Evolutionary conservation across 2,329 filamentous ascomycete genomes (phyloP), one percentile per base, ranked within the genome.

Genomic region (Scopulariopsis brevicaulis): DNA sequence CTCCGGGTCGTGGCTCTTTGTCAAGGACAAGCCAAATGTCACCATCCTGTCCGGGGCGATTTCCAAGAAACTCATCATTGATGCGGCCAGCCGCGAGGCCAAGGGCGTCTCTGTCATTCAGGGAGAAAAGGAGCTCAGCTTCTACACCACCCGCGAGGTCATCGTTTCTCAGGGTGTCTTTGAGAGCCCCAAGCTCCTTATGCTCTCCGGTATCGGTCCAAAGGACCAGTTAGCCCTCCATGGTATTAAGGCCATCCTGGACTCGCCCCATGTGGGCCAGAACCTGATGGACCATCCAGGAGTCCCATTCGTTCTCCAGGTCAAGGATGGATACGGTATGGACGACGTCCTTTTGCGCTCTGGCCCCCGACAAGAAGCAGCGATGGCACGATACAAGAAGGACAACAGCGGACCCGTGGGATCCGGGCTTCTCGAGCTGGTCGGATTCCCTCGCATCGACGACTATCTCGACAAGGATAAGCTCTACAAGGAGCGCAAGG

Each of bases 361-460:
- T 0, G 70, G 70, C 0, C 64, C 68, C 10, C 62, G 67, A 54
- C 65, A 73, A 18, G 64, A 70, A 12, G 65, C 66, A 1, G 71
- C 71, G 1, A 59, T 71, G 4, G 63, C 67, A 0, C 62, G 68
- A 1, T 78, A 77, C 65, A 62, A 63, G 37, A 65, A 65, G 59
- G 68, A 66, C 66, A 71, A 66, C 63, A 71, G 67, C 15, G 74
- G 75, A 0, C 72, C 74, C 0, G 61, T 73, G 20, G 67, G 71
- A 62, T 69, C 71, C 53, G 67, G 79, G 63, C 60, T 76, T 1
- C 66, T 77, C 1, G 74, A 77, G 63, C 72, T 86, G 32, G 74
- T 81, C 7, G 82, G 77, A 1, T 77, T 85, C 57, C 82, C 77
- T 18, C 76, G 76, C 20, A 81, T 83, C 56, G 82, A 85, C 63